Conservation (phyloP, 2,329 filamentous ascomycete genomes). For the Pseudofabraea citricarpa region DNA sequence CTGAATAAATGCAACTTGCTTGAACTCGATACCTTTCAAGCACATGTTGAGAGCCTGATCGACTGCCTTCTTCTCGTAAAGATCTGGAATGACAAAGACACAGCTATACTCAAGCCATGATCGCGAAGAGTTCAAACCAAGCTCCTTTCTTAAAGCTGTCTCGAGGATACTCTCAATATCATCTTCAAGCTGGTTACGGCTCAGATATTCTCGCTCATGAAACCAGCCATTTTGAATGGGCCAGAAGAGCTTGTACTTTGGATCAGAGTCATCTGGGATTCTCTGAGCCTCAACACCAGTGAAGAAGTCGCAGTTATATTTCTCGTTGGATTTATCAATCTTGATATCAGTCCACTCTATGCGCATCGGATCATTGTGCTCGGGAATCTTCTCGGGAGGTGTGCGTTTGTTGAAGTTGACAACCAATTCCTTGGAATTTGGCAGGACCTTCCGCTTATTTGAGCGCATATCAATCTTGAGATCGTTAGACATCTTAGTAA, state of each 20-base stretch:
- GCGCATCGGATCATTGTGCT: conserved; percentile 90
- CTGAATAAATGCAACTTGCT: conserved; percentile 87
- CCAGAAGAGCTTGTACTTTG: conserved; percentile 90
- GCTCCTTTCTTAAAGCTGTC: conserved; percentile 78
- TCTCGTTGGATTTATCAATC: conserved; percentile 51
- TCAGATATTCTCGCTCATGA: conserved; percentile 84
- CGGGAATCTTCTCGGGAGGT: conserved; percentile 79
- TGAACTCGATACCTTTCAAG: conserved; percentile 86
- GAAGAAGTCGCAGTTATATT: conserved; percentile 59
- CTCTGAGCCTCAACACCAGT: conserved; percentile 78
- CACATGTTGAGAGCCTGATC: conserved; percentile 79
- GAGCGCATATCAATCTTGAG: conserved; percentile 86
- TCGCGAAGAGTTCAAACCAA: conserved; percentile 71
- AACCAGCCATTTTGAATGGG: conserved; percentile 81
- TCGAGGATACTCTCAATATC: conserved; percentile 87
- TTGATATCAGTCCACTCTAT: conserved; percentile 91
- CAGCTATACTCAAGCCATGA: conserved; percentile 90
- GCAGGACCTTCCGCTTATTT: conserved; percentile 90
- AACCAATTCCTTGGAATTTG: conserved; percentile 96
- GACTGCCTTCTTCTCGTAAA: conserved; percentile 93
- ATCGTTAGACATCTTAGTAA: conserved; percentile 77
- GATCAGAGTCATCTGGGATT: conserved; percentile 82
- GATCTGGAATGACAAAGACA: conserved; percentile 93
- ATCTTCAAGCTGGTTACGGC: conserved; percentile 73
- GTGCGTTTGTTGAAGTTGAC: conserved; percentile 88